Percentiles rank a stretch among this genome's conserved stretches.
These are phyloP conservation scores for Eutrema japonicum DNA, from an alignment of 345 rosid species.

Conservation along the genomic window DNA sequence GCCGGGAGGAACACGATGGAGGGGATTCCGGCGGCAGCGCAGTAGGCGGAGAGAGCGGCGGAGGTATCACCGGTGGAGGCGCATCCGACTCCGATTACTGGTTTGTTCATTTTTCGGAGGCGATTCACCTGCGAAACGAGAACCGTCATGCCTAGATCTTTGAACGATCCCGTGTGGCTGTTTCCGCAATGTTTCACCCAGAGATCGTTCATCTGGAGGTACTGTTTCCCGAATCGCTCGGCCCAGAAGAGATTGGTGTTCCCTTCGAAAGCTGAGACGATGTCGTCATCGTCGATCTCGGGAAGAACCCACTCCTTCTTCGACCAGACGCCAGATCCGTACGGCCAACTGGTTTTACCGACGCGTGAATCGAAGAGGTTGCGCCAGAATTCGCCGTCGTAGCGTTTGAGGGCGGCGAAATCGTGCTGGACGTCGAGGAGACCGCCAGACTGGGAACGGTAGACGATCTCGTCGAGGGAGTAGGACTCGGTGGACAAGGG, in stretches of 20 bases:
- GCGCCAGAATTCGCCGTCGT: conserved; percentile 74
- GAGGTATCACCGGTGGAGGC: conserved; percentile 93
- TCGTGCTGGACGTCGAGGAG: conserved; percentile 83
- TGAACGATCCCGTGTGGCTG: conserved; percentile 81
- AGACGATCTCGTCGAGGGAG: conserved; percentile 86
- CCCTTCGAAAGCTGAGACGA: conserved; percentile 82
- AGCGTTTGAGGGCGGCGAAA: conserved; percentile 59
- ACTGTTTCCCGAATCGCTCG: conserved; percentile 73
- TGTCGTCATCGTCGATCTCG: conserved; percentile 73
- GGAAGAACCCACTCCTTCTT: conserved; percentile 92
- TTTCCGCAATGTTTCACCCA: conserved; percentile 95
- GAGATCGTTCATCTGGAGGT: conserved; percentile 70
- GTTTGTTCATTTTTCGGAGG: conserved; percentile 67
- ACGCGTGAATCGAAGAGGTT: conserved; percentile 79
- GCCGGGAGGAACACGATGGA: conserved; percentile 84
- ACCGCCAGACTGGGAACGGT: conserved; percentile 77
- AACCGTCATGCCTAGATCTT: conserved; percentile 85
- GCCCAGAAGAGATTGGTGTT: conserved; percentile 92
- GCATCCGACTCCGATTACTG: conserved; percentile 79
- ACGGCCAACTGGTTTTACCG: conserved; percentile 81
- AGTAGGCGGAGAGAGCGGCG: conserved; percentile 80
- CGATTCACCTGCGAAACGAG: conserved; percentile 84
- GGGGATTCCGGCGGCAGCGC: conserved; percentile 88
- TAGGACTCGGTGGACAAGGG: conserved; percentile 58
- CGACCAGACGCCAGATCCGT: conserved; percentile 88